phyloP scores from a whole-genome alignment of 805 yeast species.

The Dipodascus geniculatus region DNA sequence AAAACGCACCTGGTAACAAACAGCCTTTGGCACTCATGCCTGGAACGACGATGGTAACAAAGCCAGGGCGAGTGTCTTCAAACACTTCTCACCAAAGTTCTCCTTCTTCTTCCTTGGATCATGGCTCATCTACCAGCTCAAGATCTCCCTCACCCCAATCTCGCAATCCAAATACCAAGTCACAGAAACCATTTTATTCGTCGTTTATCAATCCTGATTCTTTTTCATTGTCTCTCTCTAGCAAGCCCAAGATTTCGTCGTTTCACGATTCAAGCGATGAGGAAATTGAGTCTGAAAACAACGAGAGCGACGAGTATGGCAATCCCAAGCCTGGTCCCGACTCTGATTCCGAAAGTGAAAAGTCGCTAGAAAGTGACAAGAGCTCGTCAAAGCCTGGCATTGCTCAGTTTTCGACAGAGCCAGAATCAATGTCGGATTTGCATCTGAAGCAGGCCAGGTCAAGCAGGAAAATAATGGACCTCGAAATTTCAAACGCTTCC shows the following conservation, averaged over 20 bases:
- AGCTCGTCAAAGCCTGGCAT: not conserved
- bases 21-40: not conserved
- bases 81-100: not conserved
- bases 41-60: not conserved
- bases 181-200: not conserved
- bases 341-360: too few species aligned
- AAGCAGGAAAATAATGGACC: conserved; percentile 20
- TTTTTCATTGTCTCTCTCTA: not conserved
- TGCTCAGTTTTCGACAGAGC: not conserved
- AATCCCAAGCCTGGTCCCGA: not conserved
- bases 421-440: not conserved
- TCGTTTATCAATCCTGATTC: not conserved
- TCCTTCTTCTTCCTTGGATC: not conserved
- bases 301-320: not conserved
- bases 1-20: not conserved
- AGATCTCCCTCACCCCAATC: not conserved
- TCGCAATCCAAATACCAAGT: not conserved
- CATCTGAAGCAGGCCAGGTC: conserved; percentile 6
- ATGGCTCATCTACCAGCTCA: not conserved
- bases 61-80: not conserved
- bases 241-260: not conserved
- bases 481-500: conserved; percentile 22
- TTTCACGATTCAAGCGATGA: not conserved
- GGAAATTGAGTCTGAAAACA: not conserved
- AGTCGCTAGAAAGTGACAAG: not conserved